Conservation (phyloP, 2,329 filamentous ascomycete species). For the Sporothrix luriei region DNA sequence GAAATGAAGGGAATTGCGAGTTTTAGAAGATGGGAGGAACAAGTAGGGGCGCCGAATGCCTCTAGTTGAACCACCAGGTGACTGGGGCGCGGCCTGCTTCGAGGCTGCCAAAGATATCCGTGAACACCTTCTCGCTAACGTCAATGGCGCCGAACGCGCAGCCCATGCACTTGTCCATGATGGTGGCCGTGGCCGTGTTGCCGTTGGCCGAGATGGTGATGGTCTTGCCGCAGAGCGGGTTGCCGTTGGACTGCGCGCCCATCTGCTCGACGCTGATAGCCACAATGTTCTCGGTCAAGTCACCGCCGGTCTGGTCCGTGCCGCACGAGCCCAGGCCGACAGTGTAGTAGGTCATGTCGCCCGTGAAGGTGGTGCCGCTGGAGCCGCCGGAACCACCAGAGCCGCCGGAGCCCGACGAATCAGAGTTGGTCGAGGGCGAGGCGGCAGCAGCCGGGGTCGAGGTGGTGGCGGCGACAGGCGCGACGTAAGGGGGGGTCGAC, state of each 20-base stretch:
- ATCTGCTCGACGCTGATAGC: conserved; percentile 69
- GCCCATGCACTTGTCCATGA: conserved; percentile 76
- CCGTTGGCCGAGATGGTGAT: conserved; percentile 64
- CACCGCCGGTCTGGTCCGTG: conserved; percentile 59
- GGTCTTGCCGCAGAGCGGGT: conserved; percentile 70
- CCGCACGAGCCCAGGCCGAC: conserved; percentile 72
- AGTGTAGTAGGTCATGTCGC: conserved; percentile 75
- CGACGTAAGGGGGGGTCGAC: conserved; percentile 21
- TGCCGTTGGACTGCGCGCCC: conserved; percentile 64
- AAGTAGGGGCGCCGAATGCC: neutral
- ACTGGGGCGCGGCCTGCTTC: conserved; percentile 42
- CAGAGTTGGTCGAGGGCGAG: conserved; percentile 34
- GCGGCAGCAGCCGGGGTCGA: conserved; percentile 36
- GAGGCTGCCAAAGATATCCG: conserved; percentile 51
- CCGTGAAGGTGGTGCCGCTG: conserved; percentile 48
- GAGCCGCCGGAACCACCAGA: conserved; percentile 36
- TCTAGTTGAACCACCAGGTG: conserved; percentile 42
- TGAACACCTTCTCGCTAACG: conserved; percentile 47
- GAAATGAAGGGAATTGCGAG: neutral
- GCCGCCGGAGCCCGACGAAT: conserved; percentile 35
- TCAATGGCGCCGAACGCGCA: conserved; percentile 63
- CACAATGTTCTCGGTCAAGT: conserved; percentile 62
- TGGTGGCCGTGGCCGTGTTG: conserved; percentile 58
- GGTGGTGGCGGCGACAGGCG: conserved; percentile 31
- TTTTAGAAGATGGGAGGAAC: neutral